Evolutionary conservation across 1,139 yeast species (phyloP), one percentile per base, ranked within the genome.

Genomic region (Yamadazyma jaroonii): DNA sequence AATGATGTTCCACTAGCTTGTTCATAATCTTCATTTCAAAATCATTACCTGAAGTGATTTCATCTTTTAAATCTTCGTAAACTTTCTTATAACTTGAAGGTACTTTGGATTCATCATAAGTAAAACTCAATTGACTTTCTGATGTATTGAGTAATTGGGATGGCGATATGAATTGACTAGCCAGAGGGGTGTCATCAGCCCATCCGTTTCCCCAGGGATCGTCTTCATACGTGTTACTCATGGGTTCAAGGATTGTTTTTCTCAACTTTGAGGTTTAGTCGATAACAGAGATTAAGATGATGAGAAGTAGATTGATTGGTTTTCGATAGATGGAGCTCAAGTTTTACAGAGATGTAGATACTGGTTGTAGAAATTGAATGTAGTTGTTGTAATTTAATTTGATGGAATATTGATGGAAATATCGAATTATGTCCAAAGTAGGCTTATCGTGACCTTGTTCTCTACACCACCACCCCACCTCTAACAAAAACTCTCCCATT

Each of bases 201-300:
- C 75, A 70, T 12, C 68, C 74, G 44, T 66, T 65, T 34, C 62
- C 69, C 67, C 72, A 70, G 2, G 72, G 72, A 44, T 67, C 73
- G 11, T 62, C 70, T 7, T 36, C 40, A 31, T 34, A 38, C n/a
- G 40, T 12, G 25, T 38, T 40, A 29, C 36, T 38, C 41, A 38
- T 38, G 11, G 15, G 4, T 20, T 26, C 21, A 17, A 17, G 20
- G 20, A 17, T 17, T 17, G 20, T 17, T 17, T 17, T 17, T 17
- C 20, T 17, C 20, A 17, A 6, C 4, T 17, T 17, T 17, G 20
- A 17, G 20, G 20, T 17, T 17, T 17, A 6, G 20, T 17, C 20
- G 20, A 17, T 17, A 17, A 17, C 20, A 17, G 20, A 17, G 20
- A 17, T 17, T 4, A 17, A 17, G 20, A 17, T 17, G 20, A 17